These are phyloP conservation scores for Corinectria fuckeliana DNA, from an alignment of 2,329 filamentous ascomycete genomes.

Conservation along the genomic window DNA sequence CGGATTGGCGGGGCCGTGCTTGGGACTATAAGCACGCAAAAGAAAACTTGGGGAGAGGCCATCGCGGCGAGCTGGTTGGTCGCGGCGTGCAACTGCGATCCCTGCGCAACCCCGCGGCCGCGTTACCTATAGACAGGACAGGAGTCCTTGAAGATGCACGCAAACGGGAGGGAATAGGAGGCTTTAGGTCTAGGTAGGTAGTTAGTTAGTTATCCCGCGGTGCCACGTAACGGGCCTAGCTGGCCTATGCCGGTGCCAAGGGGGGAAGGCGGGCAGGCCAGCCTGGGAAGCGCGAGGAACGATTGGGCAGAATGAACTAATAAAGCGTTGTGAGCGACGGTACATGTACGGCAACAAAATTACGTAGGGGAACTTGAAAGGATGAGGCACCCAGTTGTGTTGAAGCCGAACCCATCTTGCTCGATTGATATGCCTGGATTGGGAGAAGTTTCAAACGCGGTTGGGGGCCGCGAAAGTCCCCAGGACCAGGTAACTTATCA, in stretches of 20 bases:
- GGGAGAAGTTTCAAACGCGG: slow-evolving; percentile 9
- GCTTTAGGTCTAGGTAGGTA: not conserved
- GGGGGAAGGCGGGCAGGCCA: not conserved
- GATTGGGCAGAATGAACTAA: slow-evolving; percentile 8
- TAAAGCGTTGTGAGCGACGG: not conserved
- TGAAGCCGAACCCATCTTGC: slow-evolving; percentile 20
- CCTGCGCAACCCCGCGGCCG: not conserved
- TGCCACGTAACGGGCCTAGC: slow-evolving; percentile 9
- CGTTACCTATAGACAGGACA: not conserved
- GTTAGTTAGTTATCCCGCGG: not conserved
- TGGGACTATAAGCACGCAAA: slow-evolving; percentile 16
- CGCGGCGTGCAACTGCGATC: not conserved
- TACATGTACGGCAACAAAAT: not conserved
- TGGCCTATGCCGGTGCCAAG: slow-evolving; percentile 10
- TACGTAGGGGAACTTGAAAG: no score
- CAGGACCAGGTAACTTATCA: not conserved
- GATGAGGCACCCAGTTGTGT: not conserved
- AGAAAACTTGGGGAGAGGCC: not conserved
- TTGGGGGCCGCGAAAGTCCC: slow-evolving; percentile 15
- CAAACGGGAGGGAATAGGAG: not conserved
- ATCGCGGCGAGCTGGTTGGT: slow-evolving; percentile 4
- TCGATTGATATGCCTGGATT: slow-evolving; percentile 33
- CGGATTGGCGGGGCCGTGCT: slow-evolving; percentile 11
- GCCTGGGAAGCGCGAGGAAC: slow-evolving; percentile 5
- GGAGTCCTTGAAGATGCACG: not conserved